Evolutionary conservation across 257 asterid genomes (phyloP).

Genomic region (Anisodus tanguticus): DNA sequence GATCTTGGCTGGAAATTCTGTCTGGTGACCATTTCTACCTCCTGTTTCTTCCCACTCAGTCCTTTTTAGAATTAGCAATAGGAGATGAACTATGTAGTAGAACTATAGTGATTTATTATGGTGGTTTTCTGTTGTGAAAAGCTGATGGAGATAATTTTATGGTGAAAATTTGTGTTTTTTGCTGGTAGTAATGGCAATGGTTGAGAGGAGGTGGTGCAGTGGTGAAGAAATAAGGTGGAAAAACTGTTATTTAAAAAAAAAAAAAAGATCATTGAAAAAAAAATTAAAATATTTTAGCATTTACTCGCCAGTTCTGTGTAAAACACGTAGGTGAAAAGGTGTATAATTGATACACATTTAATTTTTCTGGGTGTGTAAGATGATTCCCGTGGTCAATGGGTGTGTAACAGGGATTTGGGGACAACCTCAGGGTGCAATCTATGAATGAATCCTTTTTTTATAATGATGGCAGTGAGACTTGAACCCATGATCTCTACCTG

Average conservation of each 20-base stretch:
- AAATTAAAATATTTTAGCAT: neutral
- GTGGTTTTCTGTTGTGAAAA: neutral
- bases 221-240: slow-evolving; percentile 3
- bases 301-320: neutral
- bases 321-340: neutral
- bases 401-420: no score
- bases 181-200: neutral
- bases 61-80: neutral
- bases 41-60: slow-evolving; percentile 13
- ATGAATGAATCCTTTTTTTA: neutral
- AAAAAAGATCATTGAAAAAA: neutral
- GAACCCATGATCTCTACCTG: neutral
- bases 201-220: neutral
- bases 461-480: neutral
- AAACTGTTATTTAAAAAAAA: neutral
- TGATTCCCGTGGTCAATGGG: no score
- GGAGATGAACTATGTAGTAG: neutral
- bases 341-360: neutral
- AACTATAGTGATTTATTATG: neutral
- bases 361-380: no score
- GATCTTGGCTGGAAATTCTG: neutral
- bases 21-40: slow-evolving; percentile 16
- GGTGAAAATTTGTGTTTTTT: neutral
- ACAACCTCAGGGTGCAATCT: no score
- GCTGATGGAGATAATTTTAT: slow-evolving; percentile 14